Conservation (phyloP, 805 yeast species). For the Zygosaccharomyces lentus region DNA sequence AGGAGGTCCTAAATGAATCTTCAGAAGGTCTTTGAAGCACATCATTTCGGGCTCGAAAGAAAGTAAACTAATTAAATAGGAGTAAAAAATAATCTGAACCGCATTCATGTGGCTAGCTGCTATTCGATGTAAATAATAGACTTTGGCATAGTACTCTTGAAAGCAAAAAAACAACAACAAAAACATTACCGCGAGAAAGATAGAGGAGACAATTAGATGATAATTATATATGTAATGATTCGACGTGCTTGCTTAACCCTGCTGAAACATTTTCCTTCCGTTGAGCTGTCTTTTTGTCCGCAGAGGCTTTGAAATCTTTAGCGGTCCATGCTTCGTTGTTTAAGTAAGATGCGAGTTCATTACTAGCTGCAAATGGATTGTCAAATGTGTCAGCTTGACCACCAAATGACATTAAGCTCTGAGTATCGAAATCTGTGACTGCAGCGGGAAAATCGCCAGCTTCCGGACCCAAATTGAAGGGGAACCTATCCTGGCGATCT, state of each 20-base stretch:
- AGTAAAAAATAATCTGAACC: no score
- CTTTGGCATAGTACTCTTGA: no score
- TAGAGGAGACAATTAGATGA: neutral
- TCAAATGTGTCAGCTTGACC: conserved; percentile 20
- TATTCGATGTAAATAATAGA: no score
- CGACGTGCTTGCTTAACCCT: conserved; percentile 2
- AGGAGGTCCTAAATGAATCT: conserved; percentile 10
- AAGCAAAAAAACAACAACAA: neutral
- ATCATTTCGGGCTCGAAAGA: neutral
- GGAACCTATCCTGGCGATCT: conserved; percentile 13
- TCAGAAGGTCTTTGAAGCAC: conserved; percentile 4
- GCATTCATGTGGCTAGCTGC: no score
- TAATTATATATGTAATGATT: conserved; percentile 1
- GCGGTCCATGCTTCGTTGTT: conserved; percentile 26
- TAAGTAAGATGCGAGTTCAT: conserved; percentile 24
- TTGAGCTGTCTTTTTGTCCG: neutral
- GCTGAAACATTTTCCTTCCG: neutral
- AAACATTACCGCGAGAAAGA: neutral
- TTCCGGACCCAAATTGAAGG: conserved; percentile 21
- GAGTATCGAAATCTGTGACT: conserved; percentile 31
- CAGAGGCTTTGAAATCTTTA: neutral
- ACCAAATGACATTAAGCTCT: conserved; percentile 34
- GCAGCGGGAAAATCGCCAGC: conserved; percentile 19
- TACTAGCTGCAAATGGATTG: conserved; percentile 18
- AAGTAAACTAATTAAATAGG: neutral